Percentiles rank a stretch among this genome's conserved stretches.
These are phyloP conservation scores for Alternaria gaisen DNA, from an alignment of 2,329 filamentous ascomycete genomes.

Conservation along the genomic window DNA sequence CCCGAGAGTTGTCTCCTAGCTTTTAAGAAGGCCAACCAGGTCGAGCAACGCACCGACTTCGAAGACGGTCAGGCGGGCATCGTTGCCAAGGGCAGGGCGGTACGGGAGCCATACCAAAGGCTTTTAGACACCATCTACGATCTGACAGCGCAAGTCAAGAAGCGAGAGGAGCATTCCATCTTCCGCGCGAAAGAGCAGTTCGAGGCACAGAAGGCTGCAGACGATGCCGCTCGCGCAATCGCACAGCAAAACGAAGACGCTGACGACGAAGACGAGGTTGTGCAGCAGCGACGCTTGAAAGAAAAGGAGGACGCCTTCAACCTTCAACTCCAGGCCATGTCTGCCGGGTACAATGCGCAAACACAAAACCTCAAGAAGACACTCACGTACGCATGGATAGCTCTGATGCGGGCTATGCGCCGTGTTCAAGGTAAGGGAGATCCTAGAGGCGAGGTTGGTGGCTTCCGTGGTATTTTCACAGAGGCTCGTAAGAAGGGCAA, in stretches of 20 bases:
- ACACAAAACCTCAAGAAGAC: slow-evolving; percentile 80
- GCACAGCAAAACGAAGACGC: slow-evolving; percentile 55
- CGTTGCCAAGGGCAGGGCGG: slow-evolving; percentile 71
- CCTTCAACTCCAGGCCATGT: slow-evolving; percentile 64
- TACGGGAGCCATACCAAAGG: slow-evolving; percentile 84
- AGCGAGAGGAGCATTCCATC: slow-evolving; percentile 70
- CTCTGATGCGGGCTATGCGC: slow-evolving; percentile 90
- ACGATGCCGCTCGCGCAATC: slow-evolving; percentile 49
- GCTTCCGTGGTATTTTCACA: slow-evolving; percentile 86
- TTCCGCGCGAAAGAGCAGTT: slow-evolving; percentile 65
- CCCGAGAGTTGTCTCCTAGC: slow-evolving; percentile 92
- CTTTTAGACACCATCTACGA: slow-evolving; percentile 89
- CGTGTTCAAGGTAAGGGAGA: slow-evolving; percentile 85
- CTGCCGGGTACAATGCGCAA: slow-evolving; percentile 75
- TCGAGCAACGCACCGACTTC: slow-evolving; percentile 79
- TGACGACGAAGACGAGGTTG: slow-evolving; percentile 65
- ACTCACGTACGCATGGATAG: slow-evolving; percentile 94
- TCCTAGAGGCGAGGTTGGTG: slow-evolving; percentile 67
- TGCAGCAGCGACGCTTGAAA: slow-evolving; percentile 40
- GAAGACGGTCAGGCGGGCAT: slow-evolving; percentile 78
- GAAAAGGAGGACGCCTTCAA: slow-evolving; percentile 63
- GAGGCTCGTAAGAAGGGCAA: slow-evolving; percentile 88
- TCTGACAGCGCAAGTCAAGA: slow-evolving; percentile 75
- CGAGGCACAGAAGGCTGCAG: slow-evolving; percentile 56
- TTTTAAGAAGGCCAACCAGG: slow-evolving; percentile 86